Base-by-base conservation (phyloP, 495 filamentous ascomycete genomes). In the Friedmanniomyces endolithicus region DNA sequence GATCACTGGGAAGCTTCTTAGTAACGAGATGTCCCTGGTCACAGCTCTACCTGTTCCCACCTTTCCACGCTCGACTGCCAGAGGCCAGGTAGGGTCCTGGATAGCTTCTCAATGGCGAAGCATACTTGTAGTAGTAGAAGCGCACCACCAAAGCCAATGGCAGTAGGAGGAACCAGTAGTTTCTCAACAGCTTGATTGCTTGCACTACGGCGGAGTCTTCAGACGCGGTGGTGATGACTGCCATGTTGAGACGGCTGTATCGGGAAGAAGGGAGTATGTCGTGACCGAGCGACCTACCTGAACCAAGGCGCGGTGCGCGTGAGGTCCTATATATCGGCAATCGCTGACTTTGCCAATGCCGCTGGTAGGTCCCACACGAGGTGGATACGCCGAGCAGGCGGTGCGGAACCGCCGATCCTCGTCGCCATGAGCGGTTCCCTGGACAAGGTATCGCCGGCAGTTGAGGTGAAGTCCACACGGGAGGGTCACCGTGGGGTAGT, bases 51-150 rank as follows among this genome's bases (percentile, higher is more conserved):
- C 19, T 47, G 2, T 55, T 14, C 57, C 33, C 51, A 62, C 59
- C 55, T 52, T 62, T 62, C 59, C 59, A 62, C 29, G 50, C 55
- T 33, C 59, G 59, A 39, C 55, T 62, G 14, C 59, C 54, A 23
- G 54, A 57, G 4, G 59, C 59, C 20, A 61, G 34, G 45, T 58
- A 61, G 7, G 59, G 59, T 17, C 59, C 59, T 2, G 59, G 59
- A 23, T 57, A 57, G n/a, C 41, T 51, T 27, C 55, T 11, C n/a
- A 61, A 25, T 12, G 59, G 59, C 11, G 54, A 57, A 19, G 55
- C 48, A 35, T 53, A 54, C 20, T 52, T 50, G 33, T 55, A 53
- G 51, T 61, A 61, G 40, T 58, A 51, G 37, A 57, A 57, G n/a
- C 59, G 48, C 25, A 58, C 23, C 7, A 61, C 19, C 22, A 62